These are phyloP conservation scores for Penicillium janthinellum DNA, from an alignment of 2,329 filamentous ascomycete genomes.

Conservation along the genomic window DNA sequence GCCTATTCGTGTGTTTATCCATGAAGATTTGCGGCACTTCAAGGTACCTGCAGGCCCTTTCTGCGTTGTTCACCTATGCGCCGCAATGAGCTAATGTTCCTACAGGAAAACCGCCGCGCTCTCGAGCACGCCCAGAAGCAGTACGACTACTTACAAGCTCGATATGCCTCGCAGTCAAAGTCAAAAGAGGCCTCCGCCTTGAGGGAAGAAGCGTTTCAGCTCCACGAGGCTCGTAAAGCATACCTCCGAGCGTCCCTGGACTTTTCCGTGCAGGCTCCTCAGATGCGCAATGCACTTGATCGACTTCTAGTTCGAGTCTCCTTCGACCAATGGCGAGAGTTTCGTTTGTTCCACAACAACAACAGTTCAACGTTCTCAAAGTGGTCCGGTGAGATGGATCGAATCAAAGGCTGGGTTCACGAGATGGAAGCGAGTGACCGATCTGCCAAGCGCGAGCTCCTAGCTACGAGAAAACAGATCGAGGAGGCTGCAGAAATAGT, in stretches of 20 bases:
- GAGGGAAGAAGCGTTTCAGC: slow-evolving; percentile 91
- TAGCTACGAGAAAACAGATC: slow-evolving; percentile 76
- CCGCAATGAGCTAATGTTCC: slow-evolving; percentile 19
- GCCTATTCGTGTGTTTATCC: slow-evolving; percentile 76
- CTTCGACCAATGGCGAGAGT: slow-evolving; percentile 84
- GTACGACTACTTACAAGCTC: slow-evolving; percentile 78
- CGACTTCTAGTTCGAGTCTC: slow-evolving; percentile 83
- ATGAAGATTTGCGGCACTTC: slow-evolving; percentile 78
- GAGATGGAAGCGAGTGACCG: slow-evolving; percentile 92
- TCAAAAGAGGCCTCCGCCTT: slow-evolving; percentile 90
- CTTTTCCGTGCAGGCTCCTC: slow-evolving; percentile 84
- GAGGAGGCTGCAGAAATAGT: slow-evolving; percentile 72
- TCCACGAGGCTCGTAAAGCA: slow-evolving; percentile 86
- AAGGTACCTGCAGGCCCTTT: slow-evolving; percentile 53
- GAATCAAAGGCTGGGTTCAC: slow-evolving; percentile 87
- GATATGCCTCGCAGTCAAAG: slow-evolving; percentile 84
- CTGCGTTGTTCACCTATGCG: slow-evolving; percentile 3
- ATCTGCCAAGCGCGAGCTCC: slow-evolving; percentile 78
- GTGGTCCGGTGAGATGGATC: slow-evolving; percentile 80
- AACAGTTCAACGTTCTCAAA: slow-evolving; percentile 63
- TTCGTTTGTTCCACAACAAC: slow-evolving; percentile 70
- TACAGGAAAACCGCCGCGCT: slow-evolving; percentile 67
- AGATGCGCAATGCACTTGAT: slow-evolving; percentile 81
- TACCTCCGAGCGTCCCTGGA: slow-evolving; percentile 94
- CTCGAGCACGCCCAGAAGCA: slow-evolving; percentile 80